Evolutionary conservation across 306 rosid genomes (phyloP), one percentile per base, ranked within the genome.

Genomic region (Fragaria nilgerrensis): DNA sequence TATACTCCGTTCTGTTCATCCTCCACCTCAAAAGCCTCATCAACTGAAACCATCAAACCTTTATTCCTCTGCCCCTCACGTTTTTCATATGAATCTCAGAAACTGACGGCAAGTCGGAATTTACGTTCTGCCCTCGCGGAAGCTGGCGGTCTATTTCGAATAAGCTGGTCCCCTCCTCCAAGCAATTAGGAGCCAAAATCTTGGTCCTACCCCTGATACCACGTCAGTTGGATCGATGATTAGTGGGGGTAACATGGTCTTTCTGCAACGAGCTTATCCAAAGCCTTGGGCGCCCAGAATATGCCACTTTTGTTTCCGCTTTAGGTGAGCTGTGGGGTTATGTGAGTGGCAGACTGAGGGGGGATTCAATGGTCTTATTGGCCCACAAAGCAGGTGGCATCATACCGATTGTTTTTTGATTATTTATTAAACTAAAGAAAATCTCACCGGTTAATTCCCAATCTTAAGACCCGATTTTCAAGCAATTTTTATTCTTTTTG

Each of bases 251-350:
- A 81, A 0, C 70, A 53, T 67, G 7, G 95, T 84, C 89, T 79
- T 84, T 85, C 7, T 7, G 20, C 4, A 0, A 22, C 34, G 39
- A 84, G 77, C 91, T 90, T 93, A 93, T 87, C 96, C 90, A 67
- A 53, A 85, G 47, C 73, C 2, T 80, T 70, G 86, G 83, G 84
- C 77, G 7, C 78, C 75, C 17, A 32, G 86, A 86, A 85, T 72
- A 76, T 82, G 92, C 90, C 83, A 77, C 78, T 55, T 43, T 32
- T 43, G 80, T 68, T 61, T 72, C 11, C 56, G 67, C 12, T 76
- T 76, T 74, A 56, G 39, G 72, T 43, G 43, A 22, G 45, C 4
- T 67, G 72, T 72, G 75, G 67, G 13, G 37, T 20, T 15, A 44
- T 56, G 67, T 63, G 56, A 82, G 86, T 70, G 49, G 44, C 56